Conservation (phyloP, 352 stramenopile species). For the Globisporangium carolinianum region DNA sequence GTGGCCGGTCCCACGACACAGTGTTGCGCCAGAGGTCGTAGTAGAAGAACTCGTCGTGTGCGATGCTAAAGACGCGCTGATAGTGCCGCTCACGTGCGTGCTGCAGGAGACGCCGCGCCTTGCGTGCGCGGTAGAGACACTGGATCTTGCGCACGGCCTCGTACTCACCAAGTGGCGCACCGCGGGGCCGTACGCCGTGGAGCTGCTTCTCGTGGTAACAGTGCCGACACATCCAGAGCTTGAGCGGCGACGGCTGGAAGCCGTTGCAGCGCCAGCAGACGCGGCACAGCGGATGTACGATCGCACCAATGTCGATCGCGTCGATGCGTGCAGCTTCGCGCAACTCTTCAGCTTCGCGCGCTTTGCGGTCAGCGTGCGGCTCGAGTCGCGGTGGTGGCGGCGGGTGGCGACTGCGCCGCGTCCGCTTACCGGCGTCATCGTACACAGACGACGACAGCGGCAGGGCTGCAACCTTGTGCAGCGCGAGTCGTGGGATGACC, state of each 20-base stretch:
- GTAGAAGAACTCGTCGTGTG: conserved; percentile 71
- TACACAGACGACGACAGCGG: conserved; percentile 35
- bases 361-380: conserved; percentile 32
- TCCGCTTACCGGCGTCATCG: conserved; percentile 1
- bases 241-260: conserved; percentile 59
- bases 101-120: conserved; percentile 43
- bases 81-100: conserved; percentile 52
- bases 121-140: conserved; percentile 47
- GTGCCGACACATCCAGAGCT: conserved; percentile 60
- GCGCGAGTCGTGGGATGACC: conserved; percentile 41
- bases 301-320: conserved; percentile 50
- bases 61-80: conserved; percentile 69
- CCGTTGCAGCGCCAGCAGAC: conserved; percentile 73
- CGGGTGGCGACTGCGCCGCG: conserved; percentile 15
- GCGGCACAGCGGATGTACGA: conserved; percentile 67
- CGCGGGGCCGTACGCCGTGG: conserved; percentile 36
- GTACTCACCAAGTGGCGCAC: conserved; percentile 46
- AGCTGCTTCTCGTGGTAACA: conserved; percentile 70
- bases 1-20: conserved; percentile 44
- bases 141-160: conserved; percentile 74
- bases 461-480: conserved; percentile 27
- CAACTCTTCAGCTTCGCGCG: conserved; percentile 23
- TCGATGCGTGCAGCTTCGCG: conserved; percentile 42
- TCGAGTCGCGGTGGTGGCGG: conserved; percentile 39
- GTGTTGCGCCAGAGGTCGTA: conserved; percentile 57